phyloP scores from a whole-genome alignment of 2,329 filamentous ascomycete species.

The Penicillium sp. region DNA sequence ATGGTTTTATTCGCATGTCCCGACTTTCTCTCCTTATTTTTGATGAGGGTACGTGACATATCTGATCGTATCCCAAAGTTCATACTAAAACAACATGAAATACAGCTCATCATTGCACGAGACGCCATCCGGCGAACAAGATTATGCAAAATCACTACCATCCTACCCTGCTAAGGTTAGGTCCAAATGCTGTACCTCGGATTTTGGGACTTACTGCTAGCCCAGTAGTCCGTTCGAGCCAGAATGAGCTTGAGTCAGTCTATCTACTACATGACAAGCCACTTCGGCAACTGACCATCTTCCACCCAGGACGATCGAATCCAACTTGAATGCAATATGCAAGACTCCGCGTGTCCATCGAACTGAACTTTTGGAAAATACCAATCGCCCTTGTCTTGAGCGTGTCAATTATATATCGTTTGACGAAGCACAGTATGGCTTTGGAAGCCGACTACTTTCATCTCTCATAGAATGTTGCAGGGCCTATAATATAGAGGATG shows the following conservation, averaged over 20 bases:
- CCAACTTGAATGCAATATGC: constrained; percentile 67
- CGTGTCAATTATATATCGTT: constrained; percentile 22
- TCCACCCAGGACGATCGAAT: constrained; percentile 51
- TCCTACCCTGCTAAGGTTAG: constrained; percentile 34
- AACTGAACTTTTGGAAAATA: constrained; percentile 65
- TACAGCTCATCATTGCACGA: constrained; percentile 68
- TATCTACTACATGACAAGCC: too few species aligned
- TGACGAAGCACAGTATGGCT: background rate
- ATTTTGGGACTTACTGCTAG: constrained; percentile 81
- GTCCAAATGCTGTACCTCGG: constrained; percentile 50
- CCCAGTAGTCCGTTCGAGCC: constrained; percentile 63
- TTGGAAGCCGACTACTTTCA: constrained; percentile 35
- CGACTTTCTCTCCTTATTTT: constrained; percentile 70
- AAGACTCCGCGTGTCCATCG: constrained; percentile 67
- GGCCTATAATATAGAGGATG: constrained; percentile 56
- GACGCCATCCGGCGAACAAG: constrained; percentile 61
- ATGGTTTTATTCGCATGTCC: constrained; percentile 68
- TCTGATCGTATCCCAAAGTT: background rate
- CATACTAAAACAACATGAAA: background rate
- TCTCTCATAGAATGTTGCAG: constrained; percentile 45
- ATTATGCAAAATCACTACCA: constrained; percentile 75
- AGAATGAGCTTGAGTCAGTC: constrained; percentile 53
- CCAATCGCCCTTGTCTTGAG: constrained; percentile 59
- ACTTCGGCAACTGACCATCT: background rate
- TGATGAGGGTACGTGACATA: constrained; percentile 67